A percentile compares a stretch with the other conserved stretches of the same genome.
Conservation (phyloP, 768 basidiomycete genomes). For the Calocera cornea region DNA sequence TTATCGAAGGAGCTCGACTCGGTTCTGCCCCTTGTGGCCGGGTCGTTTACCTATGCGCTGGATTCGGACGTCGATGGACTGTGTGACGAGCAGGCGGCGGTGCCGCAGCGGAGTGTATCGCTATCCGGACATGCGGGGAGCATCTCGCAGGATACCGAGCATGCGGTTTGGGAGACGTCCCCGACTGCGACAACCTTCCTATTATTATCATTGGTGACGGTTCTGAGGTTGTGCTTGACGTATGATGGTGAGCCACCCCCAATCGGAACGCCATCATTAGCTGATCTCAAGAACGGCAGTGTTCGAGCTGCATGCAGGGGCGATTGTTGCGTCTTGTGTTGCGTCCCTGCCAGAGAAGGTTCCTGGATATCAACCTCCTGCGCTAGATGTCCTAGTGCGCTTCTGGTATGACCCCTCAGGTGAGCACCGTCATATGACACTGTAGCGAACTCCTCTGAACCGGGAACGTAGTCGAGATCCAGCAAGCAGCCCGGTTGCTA, state of each 20-base stretch:
- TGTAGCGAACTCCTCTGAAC: neutral
- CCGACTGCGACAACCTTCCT: slow-evolving; percentile 53
- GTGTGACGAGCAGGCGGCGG: slow-evolving; percentile 44
- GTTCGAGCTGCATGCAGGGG: slow-evolving; percentile 50
- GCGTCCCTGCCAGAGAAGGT: slow-evolving; percentile 51
- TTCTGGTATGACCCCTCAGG: slow-evolving; percentile 67
- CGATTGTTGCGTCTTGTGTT: slow-evolving; percentile 69
- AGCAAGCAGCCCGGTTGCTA: slow-evolving; percentile 59
- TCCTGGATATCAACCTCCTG: slow-evolving; percentile 46
- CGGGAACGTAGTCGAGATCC: slow-evolving; percentile 45
- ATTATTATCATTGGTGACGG: slow-evolving; percentile 48
- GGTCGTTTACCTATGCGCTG: slow-evolving; percentile 54
- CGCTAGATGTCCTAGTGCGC: slow-evolving; percentile 54
- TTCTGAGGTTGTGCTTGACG: slow-evolving; percentile 58
- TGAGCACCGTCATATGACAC: slow-evolving; percentile 25
- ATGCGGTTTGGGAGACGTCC: slow-evolving; percentile 60
- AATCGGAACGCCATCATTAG: neutral
- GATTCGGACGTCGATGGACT: slow-evolving; percentile 57
- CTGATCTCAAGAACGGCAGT: slow-evolving; percentile 36
- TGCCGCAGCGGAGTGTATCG: slow-evolving; percentile 27
- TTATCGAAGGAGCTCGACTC: slow-evolving; percentile 35
- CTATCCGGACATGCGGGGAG: slow-evolving; percentile 5
- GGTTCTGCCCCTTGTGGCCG: slow-evolving; percentile 47
- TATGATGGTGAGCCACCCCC: slow-evolving; percentile 42
- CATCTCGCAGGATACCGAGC: too few relatives aligned